Evolutionary conservation across 768 basidiomycete species (phyloP), one percentile per base, ranked within the genome.

Genomic region (Mycena rosella): DNA sequence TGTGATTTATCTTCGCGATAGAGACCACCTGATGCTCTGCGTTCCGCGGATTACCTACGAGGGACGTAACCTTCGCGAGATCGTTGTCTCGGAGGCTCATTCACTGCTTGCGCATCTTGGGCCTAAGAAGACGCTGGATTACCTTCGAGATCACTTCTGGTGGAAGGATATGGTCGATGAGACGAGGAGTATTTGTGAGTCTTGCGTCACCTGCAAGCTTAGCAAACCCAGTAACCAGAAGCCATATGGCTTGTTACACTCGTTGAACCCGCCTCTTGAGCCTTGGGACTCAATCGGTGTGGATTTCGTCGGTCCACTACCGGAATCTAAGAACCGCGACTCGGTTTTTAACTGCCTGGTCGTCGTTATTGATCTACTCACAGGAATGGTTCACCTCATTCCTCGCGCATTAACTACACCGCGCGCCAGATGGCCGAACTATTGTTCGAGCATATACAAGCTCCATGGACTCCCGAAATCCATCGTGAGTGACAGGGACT

Each of bases 21-120:
- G 32, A 3, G 63, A 34, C 14, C 29, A 30, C 27, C 38, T 27
- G 2, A 8, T 65, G 2, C 47, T 65, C 1, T 65, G 63, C 27
- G 27, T 65, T 13, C 63, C 63, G 10, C 22, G 49, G 15, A 57
- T 36, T 14, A 27, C 27, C 17, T 27, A 47, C 45, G n/a, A 22
- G 42, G 24, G 26, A 24, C 42, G 29, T 18, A 57, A 26, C n/a
- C 40, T 65, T 0, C 57, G 73, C 0, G 80, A 24, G 38, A 40
- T 40, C 14, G 38, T 40, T 4, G 15, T 40, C 17, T 40, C 38
- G 15, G 38, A 40, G 17, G 80, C 79, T 0, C 81, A 82, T 30
- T 78, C 77, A 0, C 10, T 82, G 0, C 54, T 82, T 2, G 81
- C 79, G 0, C 81, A 82, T 44, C n/a, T 82, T 0, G 78, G 81